Evolutionary conservation across 345 rosid genomes (phyloP).

Genomic region (Camelina laxa): DNA sequence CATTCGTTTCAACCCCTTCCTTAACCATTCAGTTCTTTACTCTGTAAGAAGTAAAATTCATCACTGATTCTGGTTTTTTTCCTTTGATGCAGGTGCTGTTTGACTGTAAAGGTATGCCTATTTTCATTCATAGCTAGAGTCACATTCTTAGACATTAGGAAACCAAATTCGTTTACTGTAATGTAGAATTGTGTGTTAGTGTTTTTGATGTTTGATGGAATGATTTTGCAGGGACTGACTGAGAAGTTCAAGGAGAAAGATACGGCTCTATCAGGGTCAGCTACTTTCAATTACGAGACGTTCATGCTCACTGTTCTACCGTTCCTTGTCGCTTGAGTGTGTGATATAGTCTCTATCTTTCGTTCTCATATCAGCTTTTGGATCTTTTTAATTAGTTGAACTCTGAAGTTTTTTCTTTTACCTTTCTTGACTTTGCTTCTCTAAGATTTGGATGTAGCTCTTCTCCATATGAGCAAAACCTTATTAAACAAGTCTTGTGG

Average conservation of each 20-base stretch:
- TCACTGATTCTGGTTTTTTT: slow-evolving; percentile 1
- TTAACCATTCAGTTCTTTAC: not conserved
- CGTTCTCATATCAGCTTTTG: not conserved
- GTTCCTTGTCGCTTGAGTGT: slow-evolving; percentile 68
- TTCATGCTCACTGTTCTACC: slow-evolving; percentile 92
- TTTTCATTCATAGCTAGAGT: slow-evolving; percentile 15
- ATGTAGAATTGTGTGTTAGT: not conserved
- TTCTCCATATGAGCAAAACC: not conserved
- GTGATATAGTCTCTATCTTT: not conserved
- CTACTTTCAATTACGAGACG: slow-evolving; percentile 73
- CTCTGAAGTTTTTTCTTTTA: not conserved
- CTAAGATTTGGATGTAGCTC: slow-evolving; percentile 21
- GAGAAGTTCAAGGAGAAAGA: slow-evolving; percentile 91
- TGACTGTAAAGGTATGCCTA: slow-evolving; percentile 75
- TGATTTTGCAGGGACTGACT: slow-evolving; percentile 67
- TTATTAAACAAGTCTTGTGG: not conserved
- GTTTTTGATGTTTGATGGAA: slow-evolving; percentile 33
- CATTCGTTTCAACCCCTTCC: not conserved
- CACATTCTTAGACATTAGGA: not conserved
- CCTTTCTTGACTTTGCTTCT: slow-evolving; percentile 23
- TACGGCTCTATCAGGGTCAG: slow-evolving; percentile 60
- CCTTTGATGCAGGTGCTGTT: slow-evolving; percentile 73
- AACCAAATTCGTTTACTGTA: not conserved
- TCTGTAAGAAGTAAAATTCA: not conserved
- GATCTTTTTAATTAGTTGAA: not conserved